These are phyloP conservation scores for Lipomyces starkeyi DNA, from an alignment of 805 yeast genomes.

Conservation along the genomic window DNA sequence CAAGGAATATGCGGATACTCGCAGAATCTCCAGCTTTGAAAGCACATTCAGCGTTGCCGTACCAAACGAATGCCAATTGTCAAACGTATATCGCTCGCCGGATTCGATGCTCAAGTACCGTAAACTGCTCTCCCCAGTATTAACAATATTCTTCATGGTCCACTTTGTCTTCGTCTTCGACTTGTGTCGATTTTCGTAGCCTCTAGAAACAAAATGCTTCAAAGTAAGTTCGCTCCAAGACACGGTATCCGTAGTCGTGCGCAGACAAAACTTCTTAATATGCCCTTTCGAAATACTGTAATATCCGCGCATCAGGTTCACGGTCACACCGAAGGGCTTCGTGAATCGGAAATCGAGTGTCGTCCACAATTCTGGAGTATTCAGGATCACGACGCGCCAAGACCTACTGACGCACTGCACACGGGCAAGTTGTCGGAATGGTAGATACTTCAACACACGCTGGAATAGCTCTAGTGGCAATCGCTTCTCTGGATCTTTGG, in stretches of 20 bases:
- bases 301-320: slow-evolving; percentile 1
- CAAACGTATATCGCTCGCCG: slow-evolving; percentile 3
- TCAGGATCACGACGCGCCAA: slow-evolving; percentile 15
- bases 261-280: background rate
- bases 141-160: background rate
- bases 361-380: slow-evolving; percentile 18
- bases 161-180: background rate
- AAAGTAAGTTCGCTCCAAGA: slow-evolving; percentile 1
- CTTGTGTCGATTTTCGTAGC: background rate
- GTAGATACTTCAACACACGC: slow-evolving; percentile 11
- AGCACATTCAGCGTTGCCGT: slow-evolving; percentile 6
- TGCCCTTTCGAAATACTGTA: background rate
- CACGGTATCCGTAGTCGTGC: background rate
- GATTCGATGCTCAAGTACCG: slow-evolving; percentile 3
- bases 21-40: slow-evolving; percentile 5
- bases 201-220: background rate
- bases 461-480: slow-evolving; percentile 27
- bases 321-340: background rate
- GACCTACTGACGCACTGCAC: slow-evolving; percentile 17
- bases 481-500: background rate
- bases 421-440: slow-evolving; percentile 11
- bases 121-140: slow-evolving; percentile 5
- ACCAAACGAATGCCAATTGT: slow-evolving; percentile 14
- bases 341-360: slow-evolving; percentile 23
- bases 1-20: slow-evolving; percentile 9